These are phyloP conservation scores for Primulina tabacum DNA, from an alignment of 257 asterid genomes.

Conservation along the genomic window DNA sequence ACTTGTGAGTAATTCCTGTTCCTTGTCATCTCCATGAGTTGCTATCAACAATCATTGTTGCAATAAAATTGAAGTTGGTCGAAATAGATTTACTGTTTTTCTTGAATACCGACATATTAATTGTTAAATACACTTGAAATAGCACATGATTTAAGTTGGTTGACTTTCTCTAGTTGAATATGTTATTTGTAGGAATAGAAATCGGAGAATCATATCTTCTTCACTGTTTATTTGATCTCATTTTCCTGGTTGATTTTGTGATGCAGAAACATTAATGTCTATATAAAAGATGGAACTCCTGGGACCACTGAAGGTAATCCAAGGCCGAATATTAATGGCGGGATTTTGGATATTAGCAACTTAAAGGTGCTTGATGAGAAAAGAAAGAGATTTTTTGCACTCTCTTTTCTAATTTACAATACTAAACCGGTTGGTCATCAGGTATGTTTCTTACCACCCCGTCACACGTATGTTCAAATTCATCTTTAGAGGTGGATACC, in stretches of 20 bases:
- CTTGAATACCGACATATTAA: no score
- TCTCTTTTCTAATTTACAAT: slow-evolving; percentile 86
- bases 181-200: not conserved
- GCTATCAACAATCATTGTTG: not conserved
- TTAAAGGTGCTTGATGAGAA: slow-evolving; percentile 82
- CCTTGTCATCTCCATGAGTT: not conserved
- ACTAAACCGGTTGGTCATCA: slow-evolving; percentile 96
- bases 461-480: not conserved
- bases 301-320: slow-evolving; percentile 43
- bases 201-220: not conserved
- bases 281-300: slow-evolving; percentile 43
- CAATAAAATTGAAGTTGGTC: not conserved
- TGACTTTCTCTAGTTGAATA: not conserved
- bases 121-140: no score
- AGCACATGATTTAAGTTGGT: not conserved
- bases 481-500: not conserved
- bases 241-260: slow-evolving; percentile 21
- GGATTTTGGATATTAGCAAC: slow-evolving; percentile 61
- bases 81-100: no score
- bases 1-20: not conserved
- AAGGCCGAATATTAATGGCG: slow-evolving; percentile 52
- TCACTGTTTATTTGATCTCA: not conserved
- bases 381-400: slow-evolving; percentile 64
- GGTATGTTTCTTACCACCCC: slow-evolving; percentile 38
- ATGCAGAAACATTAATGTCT: slow-evolving; percentile 37